phyloP scores from a whole-genome alignment of 768 basidiomycete species.

The Gautieria morchelliformis region DNA sequence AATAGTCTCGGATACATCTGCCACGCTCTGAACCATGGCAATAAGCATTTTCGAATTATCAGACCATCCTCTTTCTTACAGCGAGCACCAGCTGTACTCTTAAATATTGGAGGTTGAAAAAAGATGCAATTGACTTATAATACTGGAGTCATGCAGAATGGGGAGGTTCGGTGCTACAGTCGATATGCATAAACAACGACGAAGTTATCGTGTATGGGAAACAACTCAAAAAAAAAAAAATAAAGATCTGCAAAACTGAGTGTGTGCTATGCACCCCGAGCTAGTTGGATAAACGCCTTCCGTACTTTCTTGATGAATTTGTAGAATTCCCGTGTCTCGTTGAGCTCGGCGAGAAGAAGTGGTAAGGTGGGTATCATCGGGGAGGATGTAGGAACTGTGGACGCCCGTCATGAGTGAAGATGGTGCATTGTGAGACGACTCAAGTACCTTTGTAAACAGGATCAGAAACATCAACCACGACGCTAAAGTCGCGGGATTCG shows the following conservation, averaged over 20 bases:
- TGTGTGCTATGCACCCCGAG: not conserved
- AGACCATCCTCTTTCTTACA: too few species aligned
- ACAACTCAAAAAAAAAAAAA: not conserved
- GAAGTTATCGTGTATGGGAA: too few species aligned
- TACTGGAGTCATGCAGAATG: too few species aligned
- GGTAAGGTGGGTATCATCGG: slow-evolving; percentile 61
- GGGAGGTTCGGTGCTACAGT: too few species aligned
- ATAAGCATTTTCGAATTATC: too few species aligned
- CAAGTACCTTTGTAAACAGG: slow-evolving; percentile 55
- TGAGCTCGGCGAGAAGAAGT: slow-evolving; percentile 60
- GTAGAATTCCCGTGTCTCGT: slow-evolving; percentile 59
- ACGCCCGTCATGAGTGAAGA: not conserved
- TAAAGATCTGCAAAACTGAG: not conserved
- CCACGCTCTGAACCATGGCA: too few species aligned
- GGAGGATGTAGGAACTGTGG: slow-evolving; percentile 67
- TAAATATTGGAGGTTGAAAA: too few species aligned
- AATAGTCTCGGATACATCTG: too few species aligned
- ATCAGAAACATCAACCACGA: slow-evolving; percentile 66
- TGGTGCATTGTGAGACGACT: not conserved
- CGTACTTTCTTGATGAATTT: slow-evolving; percentile 61
- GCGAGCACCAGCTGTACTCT: too few species aligned
- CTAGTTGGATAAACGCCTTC: slow-evolving; percentile 12
- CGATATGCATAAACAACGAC: too few species aligned
- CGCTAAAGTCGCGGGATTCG: slow-evolving; percentile 52
- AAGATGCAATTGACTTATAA: too few species aligned